These are phyloP conservation scores for Coemansia sp. DNA, from an alignment of 371 early-diverging fungal genomes.

Conservation along the genomic window DNA sequence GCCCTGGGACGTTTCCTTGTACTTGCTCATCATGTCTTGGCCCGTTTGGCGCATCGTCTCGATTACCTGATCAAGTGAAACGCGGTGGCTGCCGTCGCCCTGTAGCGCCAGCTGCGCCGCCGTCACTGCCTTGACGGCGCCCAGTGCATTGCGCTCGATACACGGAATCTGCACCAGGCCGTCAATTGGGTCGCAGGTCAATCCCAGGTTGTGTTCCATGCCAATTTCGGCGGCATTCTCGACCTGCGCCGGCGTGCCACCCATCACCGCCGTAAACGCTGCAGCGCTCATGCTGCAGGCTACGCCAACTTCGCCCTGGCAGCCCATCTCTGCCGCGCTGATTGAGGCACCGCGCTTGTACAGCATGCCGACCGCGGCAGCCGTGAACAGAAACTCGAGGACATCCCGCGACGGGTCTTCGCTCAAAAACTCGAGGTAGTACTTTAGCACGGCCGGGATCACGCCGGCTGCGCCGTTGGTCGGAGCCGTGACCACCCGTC, in stretches of 20 bases:
- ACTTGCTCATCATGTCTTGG: slow-evolving; percentile 90
- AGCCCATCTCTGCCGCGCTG: slow-evolving; percentile 95
- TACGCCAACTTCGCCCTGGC: slow-evolving; percentile 90
- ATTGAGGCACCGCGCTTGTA: slow-evolving; percentile 94
- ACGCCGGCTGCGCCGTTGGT: slow-evolving; percentile 95
- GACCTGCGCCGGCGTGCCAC: slow-evolving; percentile 84
- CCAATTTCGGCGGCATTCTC: slow-evolving; percentile 97
- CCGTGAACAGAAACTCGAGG: slow-evolving; percentile 88
- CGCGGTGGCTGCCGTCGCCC: slow-evolving; percentile 86
- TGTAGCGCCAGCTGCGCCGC: slow-evolving; percentile 93
- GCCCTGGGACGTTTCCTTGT: slow-evolving; percentile 94
- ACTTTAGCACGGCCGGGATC: slow-evolving; percentile 93
- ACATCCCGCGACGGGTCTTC: slow-evolving; percentile 84
- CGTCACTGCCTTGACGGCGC: slow-evolving; percentile 93
- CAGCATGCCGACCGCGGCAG: slow-evolving; percentile 94
- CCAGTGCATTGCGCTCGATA: slow-evolving; percentile 93
- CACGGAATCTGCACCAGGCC: slow-evolving; percentile 97
- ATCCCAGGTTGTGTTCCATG: slow-evolving; percentile 93
- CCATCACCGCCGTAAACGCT: slow-evolving; percentile 94
- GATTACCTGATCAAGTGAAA: slow-evolving; percentile 92
- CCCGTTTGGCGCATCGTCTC: slow-evolving; percentile 96
- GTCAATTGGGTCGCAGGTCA: slow-evolving; percentile 93
- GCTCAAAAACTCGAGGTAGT: slow-evolving; percentile 91
- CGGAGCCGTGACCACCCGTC: slow-evolving; percentile 91
- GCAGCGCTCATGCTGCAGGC: slow-evolving; percentile 97